phyloP scores from a whole-genome alignment of 495 filamentous ascomycete species.

The Tetracladium marchalianum region DNA sequence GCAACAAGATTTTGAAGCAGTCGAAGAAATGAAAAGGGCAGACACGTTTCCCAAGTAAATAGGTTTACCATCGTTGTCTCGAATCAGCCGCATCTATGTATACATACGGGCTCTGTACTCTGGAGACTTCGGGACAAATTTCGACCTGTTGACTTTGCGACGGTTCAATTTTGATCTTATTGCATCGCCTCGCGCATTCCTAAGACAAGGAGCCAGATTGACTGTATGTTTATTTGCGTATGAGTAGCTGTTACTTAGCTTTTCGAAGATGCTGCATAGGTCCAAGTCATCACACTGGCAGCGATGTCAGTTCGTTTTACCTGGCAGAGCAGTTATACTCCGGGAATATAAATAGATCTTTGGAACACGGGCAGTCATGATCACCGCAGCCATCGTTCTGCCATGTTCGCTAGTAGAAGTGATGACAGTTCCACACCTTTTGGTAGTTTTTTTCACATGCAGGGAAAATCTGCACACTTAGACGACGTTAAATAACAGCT shows the following conservation, averaged over 20 bases:
- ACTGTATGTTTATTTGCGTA: constrained; percentile 18
- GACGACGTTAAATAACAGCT: too few relatives aligned
- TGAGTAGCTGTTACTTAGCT: constrained; percentile 42
- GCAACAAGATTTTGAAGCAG: constrained; percentile 64
- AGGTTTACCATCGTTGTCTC: constrained; percentile 45
- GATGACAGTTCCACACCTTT: neutral
- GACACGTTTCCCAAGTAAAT: constrained; percentile 68
- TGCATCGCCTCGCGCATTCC: neutral
- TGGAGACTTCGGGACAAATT: neutral
- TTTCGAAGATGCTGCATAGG: constrained; percentile 58
- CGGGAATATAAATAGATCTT: too few relatives aligned
- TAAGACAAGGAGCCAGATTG: neutral
- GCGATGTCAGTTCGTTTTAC: too few relatives aligned
- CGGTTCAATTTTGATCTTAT: neutral
- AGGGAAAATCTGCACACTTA: too few relatives aligned
- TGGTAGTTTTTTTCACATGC: too few relatives aligned
- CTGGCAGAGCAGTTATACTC: neutral
- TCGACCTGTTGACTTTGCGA: neutral
- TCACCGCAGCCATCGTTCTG: too few relatives aligned
- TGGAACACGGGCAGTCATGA: too few relatives aligned
- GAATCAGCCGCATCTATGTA: constrained; percentile 46
- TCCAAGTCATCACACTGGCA: constrained; percentile 56
- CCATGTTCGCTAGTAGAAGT: neutral
- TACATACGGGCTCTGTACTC: constrained; percentile 44
- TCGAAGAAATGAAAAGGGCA: constrained; percentile 60